A percentile compares a stretch with the other conserved stretches of the same genome.
These are phyloP conservation scores for Byssothecium circinans DNA, from an alignment of 2,329 filamentous ascomycete genomes.

Conservation along the genomic window DNA sequence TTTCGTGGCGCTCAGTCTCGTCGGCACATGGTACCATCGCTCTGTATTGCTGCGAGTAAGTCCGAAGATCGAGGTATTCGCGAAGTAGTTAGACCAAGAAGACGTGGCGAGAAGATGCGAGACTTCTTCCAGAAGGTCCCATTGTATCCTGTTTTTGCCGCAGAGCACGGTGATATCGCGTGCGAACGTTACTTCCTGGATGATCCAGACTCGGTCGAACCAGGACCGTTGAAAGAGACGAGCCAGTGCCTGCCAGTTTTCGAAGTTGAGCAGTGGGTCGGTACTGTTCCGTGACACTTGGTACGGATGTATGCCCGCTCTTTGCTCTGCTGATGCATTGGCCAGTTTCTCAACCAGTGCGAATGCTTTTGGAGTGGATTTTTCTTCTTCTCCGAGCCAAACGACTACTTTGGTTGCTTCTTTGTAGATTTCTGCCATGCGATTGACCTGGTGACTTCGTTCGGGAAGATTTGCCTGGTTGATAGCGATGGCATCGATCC, in stretches of 20 bases:
- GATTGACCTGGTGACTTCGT: constrained; percentile 10
- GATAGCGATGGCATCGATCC: constrained; percentile 21
- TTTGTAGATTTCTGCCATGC: constrained; percentile 17
- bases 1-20: constrained; percentile 9
- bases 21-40: constrained; percentile 9
- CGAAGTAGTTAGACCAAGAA: constrained; percentile 10
- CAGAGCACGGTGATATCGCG: constrained; percentile 10
- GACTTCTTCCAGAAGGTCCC: constrained; percentile 6
- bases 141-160: constrained; percentile 10
- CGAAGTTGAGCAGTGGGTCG: background rate
- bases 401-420: constrained; percentile 9
- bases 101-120: constrained; percentile 14
- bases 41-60: background rate
- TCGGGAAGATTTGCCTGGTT: constrained; percentile 12
- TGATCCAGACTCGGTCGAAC: constrained; percentile 12
- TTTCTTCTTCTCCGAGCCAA: constrained; percentile 16
- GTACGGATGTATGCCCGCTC: background rate
- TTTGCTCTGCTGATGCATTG: background rate
- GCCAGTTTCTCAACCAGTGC: constrained; percentile 3
- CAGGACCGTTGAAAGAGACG: constrained; percentile 7
- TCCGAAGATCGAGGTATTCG: background rate
- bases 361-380: constrained; percentile 2
- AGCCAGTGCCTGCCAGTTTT: constrained; percentile 5
- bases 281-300: background rate
- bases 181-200: constrained; percentile 14